Evolutionary conservation across 2,329 filamentous ascomycete species (phyloP).

Genomic region (Amphichorda felina): DNA sequence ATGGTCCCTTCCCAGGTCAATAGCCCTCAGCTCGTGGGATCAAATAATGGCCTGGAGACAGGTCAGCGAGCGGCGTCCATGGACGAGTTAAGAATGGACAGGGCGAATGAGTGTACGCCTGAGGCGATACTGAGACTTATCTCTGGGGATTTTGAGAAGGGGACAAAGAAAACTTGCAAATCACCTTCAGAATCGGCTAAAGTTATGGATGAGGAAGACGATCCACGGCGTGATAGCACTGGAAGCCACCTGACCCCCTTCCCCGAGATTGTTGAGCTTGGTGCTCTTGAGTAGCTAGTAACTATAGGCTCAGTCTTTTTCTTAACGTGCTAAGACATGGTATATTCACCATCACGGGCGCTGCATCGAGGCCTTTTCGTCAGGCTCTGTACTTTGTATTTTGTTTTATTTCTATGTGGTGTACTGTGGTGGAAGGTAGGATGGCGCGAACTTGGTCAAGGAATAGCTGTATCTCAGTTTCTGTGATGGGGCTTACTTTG

Average conservation of each 20-base stretch:
- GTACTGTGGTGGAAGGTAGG: too few species aligned
- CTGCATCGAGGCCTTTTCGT: not conserved
- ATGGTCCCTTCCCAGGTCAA: slow-evolving; percentile 6
- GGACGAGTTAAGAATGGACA: slow-evolving; percentile 2
- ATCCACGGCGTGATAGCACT: slow-evolving; percentile 21
- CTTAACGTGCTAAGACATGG: too few species aligned
- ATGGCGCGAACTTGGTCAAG: too few species aligned
- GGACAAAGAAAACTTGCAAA: slow-evolving; percentile 31
- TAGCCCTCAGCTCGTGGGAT: slow-evolving; percentile 6
- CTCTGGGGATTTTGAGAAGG: slow-evolving; percentile 16
- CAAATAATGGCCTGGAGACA: slow-evolving; percentile 2
- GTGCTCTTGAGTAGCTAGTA: not conserved
- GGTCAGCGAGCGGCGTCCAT: slow-evolving; percentile 5
- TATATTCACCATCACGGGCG: not conserved
- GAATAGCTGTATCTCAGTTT: too few species aligned
- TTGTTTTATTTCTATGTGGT: too few species aligned
- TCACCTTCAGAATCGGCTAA: slow-evolving; percentile 34
- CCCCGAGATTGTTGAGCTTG: not conserved
- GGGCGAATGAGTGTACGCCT: not conserved
- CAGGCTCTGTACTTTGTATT: not conserved
- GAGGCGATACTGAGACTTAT: slow-evolving; percentile 6
- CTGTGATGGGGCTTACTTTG: too few species aligned
- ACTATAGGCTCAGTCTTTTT: too few species aligned
- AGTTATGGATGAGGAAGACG: slow-evolving; percentile 34
- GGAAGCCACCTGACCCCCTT: slow-evolving; percentile 10